Evolutionary conservation across 139 green algal genomes (phyloP).

Genomic region (Astrephomene gubernaculifera): DNA sequence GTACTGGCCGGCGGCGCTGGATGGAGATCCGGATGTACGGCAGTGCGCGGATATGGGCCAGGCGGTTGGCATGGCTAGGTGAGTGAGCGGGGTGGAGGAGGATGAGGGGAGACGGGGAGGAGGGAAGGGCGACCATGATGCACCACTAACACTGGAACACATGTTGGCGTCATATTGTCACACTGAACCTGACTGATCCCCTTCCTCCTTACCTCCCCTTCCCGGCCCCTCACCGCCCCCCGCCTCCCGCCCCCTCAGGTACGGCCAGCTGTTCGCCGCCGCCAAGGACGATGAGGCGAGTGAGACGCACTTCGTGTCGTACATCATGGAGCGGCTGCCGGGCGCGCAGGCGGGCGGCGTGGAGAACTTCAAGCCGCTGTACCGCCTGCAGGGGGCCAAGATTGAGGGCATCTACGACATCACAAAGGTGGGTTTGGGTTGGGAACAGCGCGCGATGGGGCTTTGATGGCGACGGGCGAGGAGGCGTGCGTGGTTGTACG

Average conservation of each 20-base stretch:
- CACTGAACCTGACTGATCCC: too few relatives aligned
- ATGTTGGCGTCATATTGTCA: too few relatives aligned
- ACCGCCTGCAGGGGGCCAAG: constrained; percentile 11
- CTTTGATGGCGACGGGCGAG: too few relatives aligned
- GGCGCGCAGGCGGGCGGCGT: constrained; percentile 28
- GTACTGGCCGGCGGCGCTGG: constrained; percentile 20
- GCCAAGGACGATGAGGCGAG: constrained; percentile 24
- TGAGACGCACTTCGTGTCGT: constrained; percentile 10
- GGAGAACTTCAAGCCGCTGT: constrained; percentile 41
- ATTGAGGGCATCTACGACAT: constrained; percentile 33
- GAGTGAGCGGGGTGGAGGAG: neutral
- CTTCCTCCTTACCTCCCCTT: too few relatives aligned
- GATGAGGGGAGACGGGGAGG: too few relatives aligned
- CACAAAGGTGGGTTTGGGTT: constrained; percentile 26
- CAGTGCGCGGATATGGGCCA: constrained; percentile 40
- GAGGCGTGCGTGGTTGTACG: too few relatives aligned
- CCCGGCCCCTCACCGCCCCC: too few relatives aligned
- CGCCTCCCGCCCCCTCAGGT: neutral
- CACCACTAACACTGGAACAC: too few relatives aligned
- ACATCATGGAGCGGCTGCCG: constrained; percentile 39
- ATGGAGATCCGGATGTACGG: neutral
- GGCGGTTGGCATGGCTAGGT: constrained; percentile 29
- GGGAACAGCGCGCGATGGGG: too few relatives aligned
- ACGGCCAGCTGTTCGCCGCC: constrained; percentile 16
- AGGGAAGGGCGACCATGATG: too few relatives aligned